Percentiles rank a stretch among this genome's conserved stretches.
Conservation (phyloP, 768 basidiomycete genomes). For the Kwoniella bestiolae region DNA sequence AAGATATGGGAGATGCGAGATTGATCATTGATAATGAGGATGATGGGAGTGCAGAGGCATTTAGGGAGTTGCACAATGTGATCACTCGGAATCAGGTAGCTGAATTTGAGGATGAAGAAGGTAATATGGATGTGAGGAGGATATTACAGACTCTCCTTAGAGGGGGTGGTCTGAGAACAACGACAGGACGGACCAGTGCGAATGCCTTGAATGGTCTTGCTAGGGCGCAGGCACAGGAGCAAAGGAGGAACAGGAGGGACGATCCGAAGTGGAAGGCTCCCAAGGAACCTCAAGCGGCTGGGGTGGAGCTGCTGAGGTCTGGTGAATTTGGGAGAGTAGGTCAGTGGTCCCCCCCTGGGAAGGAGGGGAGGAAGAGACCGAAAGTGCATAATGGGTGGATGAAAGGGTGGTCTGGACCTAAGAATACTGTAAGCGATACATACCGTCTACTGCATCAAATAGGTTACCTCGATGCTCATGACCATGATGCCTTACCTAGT, state of each 20-base stretch:
- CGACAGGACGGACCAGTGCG: neutral
- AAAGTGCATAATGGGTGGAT: conserved; percentile 5
- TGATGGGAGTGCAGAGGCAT: conserved; percentile 18
- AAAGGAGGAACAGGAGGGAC: conserved; percentile 24
- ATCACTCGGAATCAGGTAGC: neutral
- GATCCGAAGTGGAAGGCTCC: conserved; percentile 44
- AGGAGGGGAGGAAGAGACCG: conserved; percentile 9
- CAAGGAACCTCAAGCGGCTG: conserved; percentile 38
- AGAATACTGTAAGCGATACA: neutral
- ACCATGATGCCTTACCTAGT: neutral
- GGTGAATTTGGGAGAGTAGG: conserved; percentile 55
- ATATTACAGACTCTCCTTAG: neutral
- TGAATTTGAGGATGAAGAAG: neutral
- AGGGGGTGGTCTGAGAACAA: neutral
- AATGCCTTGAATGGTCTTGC: neutral
- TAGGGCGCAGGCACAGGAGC: neutral
- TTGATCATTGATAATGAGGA: conserved; percentile 15
- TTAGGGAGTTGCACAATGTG: conserved; percentile 22
- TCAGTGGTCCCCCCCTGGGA: conserved; percentile 22
- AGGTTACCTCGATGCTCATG: neutral
- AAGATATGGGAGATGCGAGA: conserved; percentile 19
- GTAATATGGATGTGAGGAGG: neutral
- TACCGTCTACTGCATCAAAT: neutral
- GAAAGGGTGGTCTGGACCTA: conserved; percentile 11
- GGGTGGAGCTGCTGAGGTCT: conserved; percentile 32